Evolutionary conservation across 1,139 yeast genomes (phyloP).

Genomic region (Hyphopichia wangnamkhiaoensis): DNA sequence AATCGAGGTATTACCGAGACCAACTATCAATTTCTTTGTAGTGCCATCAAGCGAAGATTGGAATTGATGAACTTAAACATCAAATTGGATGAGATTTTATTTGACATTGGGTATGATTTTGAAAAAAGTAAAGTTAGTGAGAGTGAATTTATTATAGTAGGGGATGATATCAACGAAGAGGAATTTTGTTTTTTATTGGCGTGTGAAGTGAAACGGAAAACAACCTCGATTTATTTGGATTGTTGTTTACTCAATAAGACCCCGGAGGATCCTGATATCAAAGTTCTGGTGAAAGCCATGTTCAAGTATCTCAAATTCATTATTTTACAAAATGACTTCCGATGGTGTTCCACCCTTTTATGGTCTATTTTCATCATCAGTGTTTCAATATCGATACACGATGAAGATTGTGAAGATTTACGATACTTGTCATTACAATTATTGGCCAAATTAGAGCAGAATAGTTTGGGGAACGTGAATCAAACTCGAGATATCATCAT

Average conservation of each 20-base stretch:
- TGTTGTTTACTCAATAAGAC: slow-evolving; percentile 23
- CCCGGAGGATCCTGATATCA: slow-evolving; percentile 19
- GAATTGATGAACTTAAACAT: slow-evolving; percentile 12
- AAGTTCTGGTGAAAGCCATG: slow-evolving; percentile 15
- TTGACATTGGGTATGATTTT: slow-evolving; percentile 3
- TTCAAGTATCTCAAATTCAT: slow-evolving; percentile 22
- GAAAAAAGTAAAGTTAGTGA: slow-evolving; percentile 8
- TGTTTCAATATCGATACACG: slow-evolving; percentile 22
- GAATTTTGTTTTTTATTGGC: slow-evolving; percentile 28
- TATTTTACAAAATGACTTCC: slow-evolving; percentile 25
- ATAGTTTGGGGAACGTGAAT: slow-evolving; percentile 29
- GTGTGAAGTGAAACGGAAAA: slow-evolving; percentile 28
- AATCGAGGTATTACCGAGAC: slow-evolving; percentile 15
- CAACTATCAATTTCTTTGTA: slow-evolving; percentile 15
- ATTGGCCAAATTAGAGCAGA: slow-evolving; percentile 23
- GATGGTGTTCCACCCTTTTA: slow-evolving; percentile 26
- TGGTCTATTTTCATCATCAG: slow-evolving; percentile 30
- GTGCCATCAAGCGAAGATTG: slow-evolving; percentile 14
- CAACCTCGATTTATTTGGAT: slow-evolving; percentile 25
- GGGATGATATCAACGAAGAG: slow-evolving; percentile 15
- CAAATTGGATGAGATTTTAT: slow-evolving; percentile 4
- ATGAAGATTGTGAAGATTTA: slow-evolving; percentile 24
- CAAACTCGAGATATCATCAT: slow-evolving; percentile 22
- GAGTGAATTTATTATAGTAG: slow-evolving; percentile 11
- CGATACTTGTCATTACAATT: slow-evolving; percentile 25